Base-by-base conservation (phyloP, 257 asterid species). In the Penstemon newberryi region DNA sequence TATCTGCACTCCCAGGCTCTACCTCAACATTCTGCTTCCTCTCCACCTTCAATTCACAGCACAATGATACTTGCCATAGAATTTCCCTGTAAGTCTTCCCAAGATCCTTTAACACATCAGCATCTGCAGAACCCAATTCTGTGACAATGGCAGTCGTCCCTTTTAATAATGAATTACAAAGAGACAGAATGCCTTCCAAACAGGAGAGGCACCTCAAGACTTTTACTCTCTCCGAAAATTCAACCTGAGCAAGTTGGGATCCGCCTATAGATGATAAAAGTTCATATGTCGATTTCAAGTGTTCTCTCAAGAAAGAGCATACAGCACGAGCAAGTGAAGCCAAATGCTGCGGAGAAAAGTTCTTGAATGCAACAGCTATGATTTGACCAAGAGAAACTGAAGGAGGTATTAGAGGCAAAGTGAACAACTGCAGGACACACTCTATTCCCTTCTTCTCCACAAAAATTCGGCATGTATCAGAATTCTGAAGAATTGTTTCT, bases 381-480 rank as follows among this genome's bases (percentile, higher is more conserved):
- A 88, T 89, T 81, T 85, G 99, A 65, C 99, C 97, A 74, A 91
- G 70, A 54, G 95, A 83, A 72, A 77, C 86, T 55, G 97, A 82
- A 79, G 85, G 89, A 66, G 99, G 99, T 86, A 89, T 67, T 60
- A 78, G 81, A 50, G 96, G 95, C 79, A 91, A 81, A 73, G 82
- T 83, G 78, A 94, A 87, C 67, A 94, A 75, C 70, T 94, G 92
- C 83, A 94, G 75, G 66, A 94, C 91, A 82, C 92, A 79, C 81
- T 94, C 99, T 47, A 91, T 79, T 40, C 99, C 99, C 75, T 87
- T 91, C 83, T 87, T 94, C 80, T 94, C 97, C 53, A 90, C 84
- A 68, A 94, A 94, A 62, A 94, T 87, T 55, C 99, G 89, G 84
- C 99, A 94, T 41, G 91, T 85, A 75, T 91, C 99, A 75, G 97